Evolutionary conservation across 768 basidiomycete genomes (phyloP), one percentile per base, ranked within the genome.

Genomic region (Boletus patriciae): DNA sequence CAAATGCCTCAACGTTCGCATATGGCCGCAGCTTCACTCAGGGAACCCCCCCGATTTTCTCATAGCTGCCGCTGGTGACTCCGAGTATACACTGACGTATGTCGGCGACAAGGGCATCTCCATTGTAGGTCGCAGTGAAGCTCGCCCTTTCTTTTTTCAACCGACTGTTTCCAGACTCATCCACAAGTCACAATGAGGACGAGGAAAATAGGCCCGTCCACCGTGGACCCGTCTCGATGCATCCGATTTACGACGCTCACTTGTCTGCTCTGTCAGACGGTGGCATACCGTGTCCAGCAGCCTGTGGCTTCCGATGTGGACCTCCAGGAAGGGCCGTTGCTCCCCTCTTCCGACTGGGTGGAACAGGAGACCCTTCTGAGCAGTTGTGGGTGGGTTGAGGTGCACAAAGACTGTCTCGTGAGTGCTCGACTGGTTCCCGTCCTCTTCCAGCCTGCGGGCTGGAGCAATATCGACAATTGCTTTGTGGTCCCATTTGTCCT

Each of bases 281-380:
- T 77, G 38, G 82, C 81, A 36, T 92, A 92, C 76, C 88, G 89
- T 46, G 84, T 90, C 29, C 74, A 77, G 60, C 87, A 89, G 63
- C 72, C 77, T 31, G 78, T 86, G 50, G 75, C 82, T 40, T 70
- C 74, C 46, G 85, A 86, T 52, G 70, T 83, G 8, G 85, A 87
- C 57, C 76, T 77, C 15, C 80, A 80, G 47, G 86, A 86, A 52
- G 84, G 86, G 9, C 82, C 84, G 4, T 71, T 90, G 16, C 73
- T 90, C 47, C 88, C 90, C 16, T 83, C 83, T 1, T 83, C 86
- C 50, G 87, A 89, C 44, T 91, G 88, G 87, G 84, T 83, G 7
- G 90, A 92, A 73, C 79, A 82, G 48, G 87, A 89, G 65, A 74
- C 83, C 49, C 76, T 92, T 71, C 83, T 83, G 71, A 87, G 85